Percentiles rank a stretch among this genome's conserved stretches.
These are phyloP conservation scores for Nymphaea thermarum DNA, from an alignment of 164 flowering plant species.

Conservation along the genomic window DNA sequence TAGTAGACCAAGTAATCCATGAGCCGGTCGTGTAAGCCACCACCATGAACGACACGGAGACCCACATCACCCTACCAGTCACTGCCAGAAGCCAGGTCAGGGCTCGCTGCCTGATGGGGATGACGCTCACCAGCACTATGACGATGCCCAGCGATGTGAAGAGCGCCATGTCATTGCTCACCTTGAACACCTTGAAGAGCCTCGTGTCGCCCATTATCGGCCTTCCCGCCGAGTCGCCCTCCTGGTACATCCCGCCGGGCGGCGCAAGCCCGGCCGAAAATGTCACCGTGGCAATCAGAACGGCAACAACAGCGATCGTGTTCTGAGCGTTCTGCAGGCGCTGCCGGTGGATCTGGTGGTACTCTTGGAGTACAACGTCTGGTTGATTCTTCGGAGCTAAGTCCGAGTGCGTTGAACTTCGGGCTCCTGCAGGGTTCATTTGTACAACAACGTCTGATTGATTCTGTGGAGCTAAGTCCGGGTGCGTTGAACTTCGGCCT, in stretches of 20 bases:
- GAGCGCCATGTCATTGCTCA: slow-evolving; percentile 38
- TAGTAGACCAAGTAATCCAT: slow-evolving; percentile 29
- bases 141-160: slow-evolving; percentile 46
- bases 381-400: not conserved
- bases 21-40: slow-evolving; percentile 34
- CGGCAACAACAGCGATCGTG: slow-evolving; percentile 40
- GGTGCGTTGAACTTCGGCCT: not conserved
- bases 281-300: slow-evolving; percentile 50
- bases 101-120: slow-evolving; percentile 33
- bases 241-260: slow-evolving; percentile 45
- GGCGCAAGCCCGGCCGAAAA: slow-evolving; percentile 47
- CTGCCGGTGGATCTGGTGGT: slow-evolving; percentile 26
- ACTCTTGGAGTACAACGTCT: slow-evolving; percentile 1
- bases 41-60: slow-evolving; percentile 38
- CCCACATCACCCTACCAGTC: slow-evolving; percentile 48
- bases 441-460: not conserved
- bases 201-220: slow-evolving; percentile 21
- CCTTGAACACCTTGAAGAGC: slow-evolving; percentile 36
- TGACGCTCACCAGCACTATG: slow-evolving; percentile 36
- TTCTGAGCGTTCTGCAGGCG: slow-evolving; percentile 41
- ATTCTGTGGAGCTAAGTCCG: not conserved
- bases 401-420: not conserved
- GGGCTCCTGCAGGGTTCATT: not conserved
- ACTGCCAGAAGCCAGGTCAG: slow-evolving; percentile 28
- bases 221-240: slow-evolving; percentile 13